Evolutionary conservation across 306 rosid genomes (phyloP), one percentile per base, ranked within the genome.

Genomic region (Sphenostylis stenocarpa): DNA sequence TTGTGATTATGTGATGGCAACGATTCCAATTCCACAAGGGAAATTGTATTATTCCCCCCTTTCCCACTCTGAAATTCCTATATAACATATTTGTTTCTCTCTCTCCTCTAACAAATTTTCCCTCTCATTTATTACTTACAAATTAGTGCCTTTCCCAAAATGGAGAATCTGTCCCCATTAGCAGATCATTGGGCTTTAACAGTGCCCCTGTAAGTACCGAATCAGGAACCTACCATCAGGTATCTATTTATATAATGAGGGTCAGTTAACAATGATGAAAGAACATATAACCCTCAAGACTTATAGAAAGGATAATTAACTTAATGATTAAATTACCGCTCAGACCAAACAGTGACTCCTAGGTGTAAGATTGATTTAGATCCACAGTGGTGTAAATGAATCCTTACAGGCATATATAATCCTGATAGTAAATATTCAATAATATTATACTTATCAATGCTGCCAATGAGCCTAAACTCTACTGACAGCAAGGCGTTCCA

Each of bases 401-500:
- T n/a, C 44, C 20, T 24, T 43, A 73, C 7, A n/a, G 43, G 3
- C 33, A 29, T 66, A 55, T 66, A 55, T 9, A 38, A 28, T 36
- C 14, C 5, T 63, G 7, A 10, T 45, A 45, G 19, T 45, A 45
- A 45, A 45, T 45, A 45, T 0, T 15, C 13, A 60, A 60, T 53
- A n/a, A 73, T 67, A 67, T 55, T 55, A 29, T 8, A 67, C 28
- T 61, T 69, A 17, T 43, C n/a, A 20, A 26, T 73, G 67, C 5
- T 39, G 45, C 34, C 20, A 7, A 28, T 72, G 61, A 72, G 74
- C 61, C 15, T 7, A 21, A 9, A 21, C 58, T 72, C 20, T 36
- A 36, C 19, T 49, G 38, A 45, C 77, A 51, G 28, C 63, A 44
- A 57, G 71, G 62, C 57, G 43, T 36, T 56, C 45, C 67, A 78